A percentile compares a stretch with the other conserved stretches of the same genome.
phyloP scores from a whole-genome alignment of 1,139 yeast species.

The Meyerozyma sp. region DNA sequence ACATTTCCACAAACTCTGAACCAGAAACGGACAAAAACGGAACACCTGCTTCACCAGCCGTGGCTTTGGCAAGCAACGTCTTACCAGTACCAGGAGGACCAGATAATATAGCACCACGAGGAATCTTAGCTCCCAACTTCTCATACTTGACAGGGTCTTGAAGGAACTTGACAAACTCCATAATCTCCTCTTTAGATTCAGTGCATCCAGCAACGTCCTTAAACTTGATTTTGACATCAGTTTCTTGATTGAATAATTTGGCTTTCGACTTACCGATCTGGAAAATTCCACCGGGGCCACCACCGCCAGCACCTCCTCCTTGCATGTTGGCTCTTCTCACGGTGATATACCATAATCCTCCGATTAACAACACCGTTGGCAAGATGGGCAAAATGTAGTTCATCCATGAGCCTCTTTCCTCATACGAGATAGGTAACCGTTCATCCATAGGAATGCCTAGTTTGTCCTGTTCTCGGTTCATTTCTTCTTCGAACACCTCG shows the following conservation, averaged over 20 bases:
- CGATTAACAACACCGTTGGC: constrained; percentile 67
- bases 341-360: constrained; percentile 68
- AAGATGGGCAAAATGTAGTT: constrained; percentile 55
- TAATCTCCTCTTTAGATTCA: constrained; percentile 78
- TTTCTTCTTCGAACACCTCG: constrained; percentile 65
- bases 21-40: constrained; percentile 82
- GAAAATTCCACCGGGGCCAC: constrained; percentile 57
- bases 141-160: constrained; percentile 72
- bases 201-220: constrained; percentile 82
- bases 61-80: constrained; percentile 73
- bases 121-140: constrained; percentile 74
- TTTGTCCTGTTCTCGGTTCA: constrained; percentile 57
- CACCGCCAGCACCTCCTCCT: constrained; percentile 40
- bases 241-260: constrained; percentile 63
- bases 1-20: constrained; percentile 77
- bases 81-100: constrained; percentile 92
- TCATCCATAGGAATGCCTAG: constrained; percentile 54
- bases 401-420: constrained; percentile 54
- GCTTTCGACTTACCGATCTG: constrained; percentile 67
- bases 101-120: constrained; percentile 76
- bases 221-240: constrained; percentile 65
- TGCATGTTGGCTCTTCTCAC: constrained; percentile 48
- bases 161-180: constrained; percentile 78
- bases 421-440: constrained; percentile 60
- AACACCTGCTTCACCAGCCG: constrained; percentile 84